A percentile compares a stretch with the other conserved stretches of the same genome.
Evolutionary conservation across 345 rosid species (phyloP).

Genomic region (Eucalyptus rudis): DNA sequence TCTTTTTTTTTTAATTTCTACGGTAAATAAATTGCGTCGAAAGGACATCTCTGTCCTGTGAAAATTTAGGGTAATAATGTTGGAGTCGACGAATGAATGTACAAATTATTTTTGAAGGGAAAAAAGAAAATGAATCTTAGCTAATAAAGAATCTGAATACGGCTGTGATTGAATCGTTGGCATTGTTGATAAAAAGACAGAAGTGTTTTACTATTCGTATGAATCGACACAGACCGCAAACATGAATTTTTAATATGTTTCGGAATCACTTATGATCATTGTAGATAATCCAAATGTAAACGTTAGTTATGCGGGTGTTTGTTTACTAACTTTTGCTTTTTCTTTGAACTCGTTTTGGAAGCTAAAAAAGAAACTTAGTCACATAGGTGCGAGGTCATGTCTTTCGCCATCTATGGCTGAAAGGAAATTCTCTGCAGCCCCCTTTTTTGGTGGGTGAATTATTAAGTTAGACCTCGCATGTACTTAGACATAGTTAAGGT

Average conservation of each 20-base stretch:
- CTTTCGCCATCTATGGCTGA: no score
- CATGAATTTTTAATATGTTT: no score
- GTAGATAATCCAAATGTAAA: not conserved
- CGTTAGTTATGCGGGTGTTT: not conserved
- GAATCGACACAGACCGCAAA: no score
- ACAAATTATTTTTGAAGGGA: not conserved
- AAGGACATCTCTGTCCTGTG: not conserved
- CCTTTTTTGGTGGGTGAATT: no score
- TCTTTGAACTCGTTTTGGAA: not conserved
- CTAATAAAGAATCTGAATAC: not conserved
- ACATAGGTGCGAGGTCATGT: no score
- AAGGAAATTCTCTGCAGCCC: no score
- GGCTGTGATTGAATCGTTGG: not conserved
- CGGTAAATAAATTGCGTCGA: not conserved
- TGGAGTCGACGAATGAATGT: not conserved
- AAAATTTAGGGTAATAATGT: not conserved
- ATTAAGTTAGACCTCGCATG: fast-evolving
- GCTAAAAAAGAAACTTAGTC: not conserved
- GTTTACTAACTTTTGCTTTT: not conserved
- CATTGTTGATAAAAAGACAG: not conserved
- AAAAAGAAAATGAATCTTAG: not conserved
- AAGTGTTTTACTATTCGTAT: not conserved
- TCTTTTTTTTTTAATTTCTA: not conserved
- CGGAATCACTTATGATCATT: not conserved
- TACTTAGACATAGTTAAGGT: no score